These are phyloP conservation scores for Hypoxylon sp. DNA, from an alignment of 2,329 filamentous ascomycete species.

Conservation along the genomic window DNA sequence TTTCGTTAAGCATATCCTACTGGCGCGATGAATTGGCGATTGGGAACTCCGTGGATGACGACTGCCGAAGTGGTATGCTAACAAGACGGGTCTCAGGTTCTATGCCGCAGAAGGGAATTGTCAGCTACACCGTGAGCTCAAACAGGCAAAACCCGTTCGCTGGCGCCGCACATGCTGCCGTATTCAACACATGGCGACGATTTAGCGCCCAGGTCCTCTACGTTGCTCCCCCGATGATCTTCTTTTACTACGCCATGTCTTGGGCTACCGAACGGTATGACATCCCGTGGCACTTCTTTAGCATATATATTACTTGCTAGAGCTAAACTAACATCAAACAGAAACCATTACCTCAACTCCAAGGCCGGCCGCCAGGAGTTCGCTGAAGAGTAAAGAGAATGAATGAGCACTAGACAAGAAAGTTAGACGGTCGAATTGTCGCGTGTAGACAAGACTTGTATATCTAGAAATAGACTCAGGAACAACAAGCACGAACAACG, in stretches of 20 bases:
- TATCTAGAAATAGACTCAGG: conserved; percentile 52
- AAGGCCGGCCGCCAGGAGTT: conserved; percentile 53
- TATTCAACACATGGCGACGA: conserved; percentile 97
- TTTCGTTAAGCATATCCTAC: background rate
- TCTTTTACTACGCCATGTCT: conserved; percentile 85
- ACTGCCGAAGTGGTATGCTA: conserved; percentile 35
- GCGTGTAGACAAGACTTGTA: conserved; percentile 53
- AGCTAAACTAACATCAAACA: conserved; percentile 26
- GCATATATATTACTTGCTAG: background rate
- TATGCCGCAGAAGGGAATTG: conserved; percentile 73
- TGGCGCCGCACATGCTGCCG: conserved; percentile 80
- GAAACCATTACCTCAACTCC: conserved; percentile 55
- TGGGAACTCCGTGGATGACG: background rate
- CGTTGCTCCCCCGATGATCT: conserved; percentile 83
- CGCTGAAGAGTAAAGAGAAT: conserved; percentile 46
- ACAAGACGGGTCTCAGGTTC: conserved; percentile 61
- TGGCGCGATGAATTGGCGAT: background rate
- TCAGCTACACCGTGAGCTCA: conserved; percentile 81
- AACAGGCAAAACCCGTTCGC: conserved; percentile 93
- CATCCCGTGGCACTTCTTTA: background rate
- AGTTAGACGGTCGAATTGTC: conserved; percentile 16
- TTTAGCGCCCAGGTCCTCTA: conserved; percentile 90
- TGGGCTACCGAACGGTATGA: conserved; percentile 91
- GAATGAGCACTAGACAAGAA: conserved; percentile 22
- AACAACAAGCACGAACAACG: conserved; percentile 30